Evolutionary conservation across 106 monocot genomes (phyloP).

Genomic region (Platanthera zijinensis): DNA sequence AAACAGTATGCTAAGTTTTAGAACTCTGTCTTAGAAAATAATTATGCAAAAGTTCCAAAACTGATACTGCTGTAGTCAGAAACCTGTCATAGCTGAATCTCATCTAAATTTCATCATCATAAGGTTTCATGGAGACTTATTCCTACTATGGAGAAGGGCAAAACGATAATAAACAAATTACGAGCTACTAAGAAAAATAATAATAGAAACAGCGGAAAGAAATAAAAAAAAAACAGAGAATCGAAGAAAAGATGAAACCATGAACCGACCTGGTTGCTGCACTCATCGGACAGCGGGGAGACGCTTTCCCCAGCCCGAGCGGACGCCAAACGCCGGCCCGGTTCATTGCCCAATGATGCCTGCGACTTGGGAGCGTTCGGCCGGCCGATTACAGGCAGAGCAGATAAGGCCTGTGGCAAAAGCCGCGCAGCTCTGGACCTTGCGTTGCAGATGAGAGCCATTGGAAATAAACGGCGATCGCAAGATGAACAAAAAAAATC

Average conservation of each 20-base stretch:
- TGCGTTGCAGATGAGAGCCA: not conserved
- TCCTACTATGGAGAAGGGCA: too few relatives aligned
- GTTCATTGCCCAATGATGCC: too few relatives aligned
- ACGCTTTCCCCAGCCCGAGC: conserved; percentile 8
- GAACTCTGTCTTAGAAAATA: too few relatives aligned
- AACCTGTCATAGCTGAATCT: too few relatives aligned
- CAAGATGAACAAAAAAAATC: not conserved
- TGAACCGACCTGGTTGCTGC: conserved; percentile 8
- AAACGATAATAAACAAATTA: too few relatives aligned
- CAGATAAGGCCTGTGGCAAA: conserved; percentile 1
- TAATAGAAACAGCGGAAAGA: not conserved
- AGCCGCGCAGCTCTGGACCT: conserved; percentile 1
- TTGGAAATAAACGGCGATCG: not conserved
- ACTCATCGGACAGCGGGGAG: not conserved
- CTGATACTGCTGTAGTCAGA: too few relatives aligned
- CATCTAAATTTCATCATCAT: too few relatives aligned
- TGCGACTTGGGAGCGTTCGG: not conserved
- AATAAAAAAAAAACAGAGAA: not conserved
- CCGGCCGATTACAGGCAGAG: not conserved
- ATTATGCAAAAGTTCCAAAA: too few relatives aligned
- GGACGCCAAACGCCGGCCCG: not conserved
- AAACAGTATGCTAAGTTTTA: too few relatives aligned
- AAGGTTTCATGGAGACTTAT: too few relatives aligned
- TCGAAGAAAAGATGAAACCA: not conserved
- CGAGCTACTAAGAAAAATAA: too few relatives aligned